Base-by-base conservation (phyloP, 768 basidiomycete species). In the Suillus brevipes region DNA sequence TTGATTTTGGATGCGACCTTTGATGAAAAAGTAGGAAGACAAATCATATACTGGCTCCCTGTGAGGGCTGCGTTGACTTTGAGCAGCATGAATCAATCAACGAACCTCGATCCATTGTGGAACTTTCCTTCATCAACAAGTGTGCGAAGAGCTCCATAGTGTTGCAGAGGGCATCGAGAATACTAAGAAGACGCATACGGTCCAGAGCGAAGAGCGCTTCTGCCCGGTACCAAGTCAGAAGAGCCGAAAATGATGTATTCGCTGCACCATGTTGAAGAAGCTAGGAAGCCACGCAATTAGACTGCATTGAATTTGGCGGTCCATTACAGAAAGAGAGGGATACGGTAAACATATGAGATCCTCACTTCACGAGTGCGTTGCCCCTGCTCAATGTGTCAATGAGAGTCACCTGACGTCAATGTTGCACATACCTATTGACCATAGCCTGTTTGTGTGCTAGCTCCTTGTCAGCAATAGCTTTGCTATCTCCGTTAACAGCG, bases 361-460 rank as follows among this genome's bases (percentile, higher is more conserved):
- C 10, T 55, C 20, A 55, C 20, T 20, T 55, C 20, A 55, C 53
- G 34, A 55, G 53, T 34, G 34, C 53, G 23, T 73, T 71, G 47
- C 70, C 16, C 65, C 70, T 79, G 34, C 43, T 18, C 18, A 56
- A 56, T 40, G 37, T 49, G 60, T 61, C 63, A 65, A 61, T 38
- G 20, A 43, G 6, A 64, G 31, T 73, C 56, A 61, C 40, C 45
- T 13, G 6, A 6, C 6, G 16, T 28, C 3, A 58, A 18, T 8
- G 14, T 23, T 1, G 1, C 25, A 80, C 89, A 65, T 62, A 91
- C 92, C 91, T 87, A 74, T 92, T 92, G 36, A 89, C 83, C 83
- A 90, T 89, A 2, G 90, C 94, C 62, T 84, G 70, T 68, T 80
- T 84, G 72, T 95, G 93, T 50, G 84, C 71, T 56, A 85, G 82